phyloP scores from a whole-genome alignment of 306 rosid species.

The Mimosa pudica region DNA sequence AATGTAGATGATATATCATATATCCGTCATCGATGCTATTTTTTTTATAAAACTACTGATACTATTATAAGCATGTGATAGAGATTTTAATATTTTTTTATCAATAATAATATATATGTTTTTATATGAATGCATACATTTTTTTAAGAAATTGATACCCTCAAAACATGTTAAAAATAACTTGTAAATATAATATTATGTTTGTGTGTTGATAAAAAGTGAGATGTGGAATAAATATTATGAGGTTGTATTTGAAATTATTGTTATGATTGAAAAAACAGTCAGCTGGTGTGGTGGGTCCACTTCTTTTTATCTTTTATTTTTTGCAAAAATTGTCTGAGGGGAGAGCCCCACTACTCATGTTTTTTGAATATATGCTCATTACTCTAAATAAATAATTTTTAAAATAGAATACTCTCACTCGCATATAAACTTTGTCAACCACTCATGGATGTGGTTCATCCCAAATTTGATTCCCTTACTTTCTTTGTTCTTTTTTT shows the following conservation, averaged over 20 bases:
- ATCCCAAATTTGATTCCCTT: background rate
- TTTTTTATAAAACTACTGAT: too few relatives aligned
- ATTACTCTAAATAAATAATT: background rate
- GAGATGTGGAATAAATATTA: background rate
- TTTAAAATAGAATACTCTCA: background rate
- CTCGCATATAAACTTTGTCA: constrained; percentile 19
- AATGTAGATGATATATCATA: background rate
- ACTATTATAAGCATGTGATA: too few relatives aligned
- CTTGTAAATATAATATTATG: too few relatives aligned
- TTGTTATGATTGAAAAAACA: background rate
- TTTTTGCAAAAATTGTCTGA: constrained; percentile 23
- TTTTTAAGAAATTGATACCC: too few relatives aligned
- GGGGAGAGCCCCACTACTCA: constrained; percentile 29
- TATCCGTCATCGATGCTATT: too few relatives aligned
- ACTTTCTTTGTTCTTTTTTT: background rate
- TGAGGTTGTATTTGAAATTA: background rate
- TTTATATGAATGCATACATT: too few relatives aligned
- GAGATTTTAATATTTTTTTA: too few relatives aligned
- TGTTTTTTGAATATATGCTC: constrained; percentile 4
- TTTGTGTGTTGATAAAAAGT: background rate
- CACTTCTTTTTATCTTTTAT: too few relatives aligned
- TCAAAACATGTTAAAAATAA: too few relatives aligned
- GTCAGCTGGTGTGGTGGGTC: constrained; percentile 5
- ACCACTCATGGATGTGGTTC: background rate
- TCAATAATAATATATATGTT: background rate